These are phyloP conservation scores for Hansenula lynferdii DNA, from an alignment of 1,139 yeast species.

Conservation along the genomic window DNA sequence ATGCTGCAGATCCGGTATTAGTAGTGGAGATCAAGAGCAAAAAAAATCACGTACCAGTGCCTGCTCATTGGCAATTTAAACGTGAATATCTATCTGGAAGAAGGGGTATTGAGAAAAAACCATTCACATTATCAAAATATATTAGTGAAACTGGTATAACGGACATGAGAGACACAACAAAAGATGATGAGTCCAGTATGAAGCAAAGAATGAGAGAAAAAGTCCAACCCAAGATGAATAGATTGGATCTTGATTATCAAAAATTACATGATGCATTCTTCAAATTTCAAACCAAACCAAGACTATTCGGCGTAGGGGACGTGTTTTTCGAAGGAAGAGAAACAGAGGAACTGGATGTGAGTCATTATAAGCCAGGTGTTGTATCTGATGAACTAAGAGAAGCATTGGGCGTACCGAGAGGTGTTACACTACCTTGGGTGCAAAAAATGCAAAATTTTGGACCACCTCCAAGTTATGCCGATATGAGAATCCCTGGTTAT, in stretches of 20 bases:
- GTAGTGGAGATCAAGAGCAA: slow-evolving; percentile 60
- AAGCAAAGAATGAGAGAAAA: slow-evolving; percentile 77
- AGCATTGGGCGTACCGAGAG: slow-evolving; percentile 68
- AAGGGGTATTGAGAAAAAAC: slow-evolving; percentile 65
- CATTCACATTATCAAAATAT: slow-evolving; percentile 74
- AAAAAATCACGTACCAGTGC: slow-evolving; percentile 72
- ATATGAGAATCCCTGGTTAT: slow-evolving; percentile 53
- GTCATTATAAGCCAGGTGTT: slow-evolving; percentile 59
- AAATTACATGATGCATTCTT: slow-evolving; percentile 85
- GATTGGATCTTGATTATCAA: slow-evolving; percentile 80
- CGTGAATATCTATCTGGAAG: slow-evolving; percentile 73
- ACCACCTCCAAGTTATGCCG: slow-evolving; percentile 80
- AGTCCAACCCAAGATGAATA: slow-evolving; percentile 88
- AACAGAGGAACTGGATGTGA: slow-evolving; percentile 37
- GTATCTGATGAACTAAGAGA: slow-evolving; percentile 52
- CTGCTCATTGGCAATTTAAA: slow-evolving; percentile 83
- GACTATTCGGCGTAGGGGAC: slow-evolving; percentile 66
- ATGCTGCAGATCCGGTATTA: slow-evolving; percentile 74
- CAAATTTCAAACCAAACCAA: slow-evolving; percentile 73
- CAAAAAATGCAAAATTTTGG: slow-evolving; percentile 67
- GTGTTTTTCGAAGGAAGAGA: slow-evolving; percentile 78
- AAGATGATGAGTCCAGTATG: slow-evolving; percentile 48
- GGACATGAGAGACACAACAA: slow-evolving; percentile 68
- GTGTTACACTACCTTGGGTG: slow-evolving; percentile 80
- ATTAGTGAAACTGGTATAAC: slow-evolving; percentile 83